Conservation (phyloP, 2,329 filamentous ascomycete species). For the Incumbomyces lentus region DNA sequence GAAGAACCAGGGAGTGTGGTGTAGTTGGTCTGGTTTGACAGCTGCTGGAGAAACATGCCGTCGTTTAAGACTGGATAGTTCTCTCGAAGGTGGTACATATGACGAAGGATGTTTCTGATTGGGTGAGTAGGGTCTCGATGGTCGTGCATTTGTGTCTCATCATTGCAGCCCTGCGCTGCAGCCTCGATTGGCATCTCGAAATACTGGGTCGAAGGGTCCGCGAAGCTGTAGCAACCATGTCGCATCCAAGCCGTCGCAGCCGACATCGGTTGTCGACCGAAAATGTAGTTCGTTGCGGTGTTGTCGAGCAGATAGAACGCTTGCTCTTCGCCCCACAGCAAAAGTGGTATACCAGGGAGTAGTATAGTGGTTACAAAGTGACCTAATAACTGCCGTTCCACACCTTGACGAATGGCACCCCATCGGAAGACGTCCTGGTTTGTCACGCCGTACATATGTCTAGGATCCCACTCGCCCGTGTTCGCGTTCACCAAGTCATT, state of each 20-base stretch:
- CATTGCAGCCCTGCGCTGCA: conserved; percentile 42
- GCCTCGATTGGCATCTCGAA: conserved; percentile 48
- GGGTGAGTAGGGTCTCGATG: conserved; percentile 54
- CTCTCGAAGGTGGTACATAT: conserved; percentile 50
- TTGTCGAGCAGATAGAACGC: conserved; percentile 54
- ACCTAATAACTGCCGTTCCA: conserved; percentile 47
- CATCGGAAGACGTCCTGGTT: conserved; percentile 59
- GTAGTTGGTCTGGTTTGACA: conserved; percentile 47
- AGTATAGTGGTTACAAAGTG: conserved; percentile 50
- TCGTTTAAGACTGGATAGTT: conserved; percentile 50
- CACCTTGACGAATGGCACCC: conserved; percentile 49
- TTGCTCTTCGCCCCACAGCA: conserved; percentile 58
- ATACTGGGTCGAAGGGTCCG: conserved; percentile 41
- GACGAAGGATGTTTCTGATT: conserved; percentile 50
- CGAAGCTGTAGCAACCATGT: conserved; percentile 53
- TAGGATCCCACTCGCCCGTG: conserved; percentile 51
- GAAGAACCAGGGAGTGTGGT: conserved; percentile 44
- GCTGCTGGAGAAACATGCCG: conserved; percentile 44
- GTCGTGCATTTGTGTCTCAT: conserved; percentile 42
- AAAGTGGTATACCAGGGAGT: conserved; percentile 50
- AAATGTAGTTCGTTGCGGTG: conserved; percentile 55
- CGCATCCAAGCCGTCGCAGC: conserved; percentile 52
- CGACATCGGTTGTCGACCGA: conserved; percentile 53
- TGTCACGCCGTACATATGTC: conserved; percentile 54
- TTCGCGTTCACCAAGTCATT: conserved; percentile 53